phyloP scores from a whole-genome alignment of 495 filamentous ascomycete genomes.

The Talaromyces proteolyticus region DNA sequence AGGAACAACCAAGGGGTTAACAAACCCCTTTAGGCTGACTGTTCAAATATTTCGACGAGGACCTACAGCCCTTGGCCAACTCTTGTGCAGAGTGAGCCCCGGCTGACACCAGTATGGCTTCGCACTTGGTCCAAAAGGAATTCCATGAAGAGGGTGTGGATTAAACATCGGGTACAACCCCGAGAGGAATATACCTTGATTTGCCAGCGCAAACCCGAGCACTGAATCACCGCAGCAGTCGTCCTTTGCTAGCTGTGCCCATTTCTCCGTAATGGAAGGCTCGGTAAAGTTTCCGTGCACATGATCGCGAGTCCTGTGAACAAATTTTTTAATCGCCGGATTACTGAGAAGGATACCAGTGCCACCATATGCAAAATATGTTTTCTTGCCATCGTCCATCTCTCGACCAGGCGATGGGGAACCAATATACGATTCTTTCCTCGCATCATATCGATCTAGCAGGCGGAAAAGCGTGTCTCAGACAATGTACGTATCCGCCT shows the following conservation, averaged over 20 bases:
- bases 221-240: constrained; percentile 53
- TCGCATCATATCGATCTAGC: constrained; percentile 42
- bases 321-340: constrained; percentile 33
- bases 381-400: constrained; percentile 28
- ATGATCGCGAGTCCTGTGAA: constrained; percentile 11
- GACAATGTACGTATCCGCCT: constrained; percentile 58
- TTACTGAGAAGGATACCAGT: constrained; percentile 46
- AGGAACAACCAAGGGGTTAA: neutral
- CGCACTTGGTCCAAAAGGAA: constrained; percentile 21
- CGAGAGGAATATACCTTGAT: constrained; percentile 35
- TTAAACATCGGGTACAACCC: constrained; percentile 53
- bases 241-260: constrained; percentile 23
- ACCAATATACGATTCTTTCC: constrained; percentile 47
- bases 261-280: constrained; percentile 21
- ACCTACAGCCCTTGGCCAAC: constrained; percentile 17
- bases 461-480: constrained; percentile 57
- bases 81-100: constrained; percentile 48
- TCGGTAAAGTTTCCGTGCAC: constrained; percentile 1
- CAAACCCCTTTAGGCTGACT: constrained; percentile 17
- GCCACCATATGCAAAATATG: constrained; percentile 49
- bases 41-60: constrained; percentile 19
- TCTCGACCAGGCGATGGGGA: constrained; percentile 29
- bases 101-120: constrained; percentile 45
- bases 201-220: constrained; percentile 38
- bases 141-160: constrained; percentile 26